Conservation (phyloP, 345 rosid genomes). For the Gossypium longicalyx region DNA sequence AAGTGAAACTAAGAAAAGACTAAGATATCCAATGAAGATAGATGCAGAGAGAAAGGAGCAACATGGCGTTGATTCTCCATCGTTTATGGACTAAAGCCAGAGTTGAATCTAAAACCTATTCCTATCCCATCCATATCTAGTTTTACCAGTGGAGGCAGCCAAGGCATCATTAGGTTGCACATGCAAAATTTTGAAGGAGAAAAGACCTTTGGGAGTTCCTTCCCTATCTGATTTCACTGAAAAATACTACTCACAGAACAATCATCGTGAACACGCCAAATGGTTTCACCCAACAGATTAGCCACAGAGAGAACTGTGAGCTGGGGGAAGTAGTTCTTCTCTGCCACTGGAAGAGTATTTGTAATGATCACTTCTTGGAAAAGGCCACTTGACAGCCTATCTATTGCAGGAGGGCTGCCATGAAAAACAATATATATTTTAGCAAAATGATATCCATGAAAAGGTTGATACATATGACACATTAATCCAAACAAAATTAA, state of each 20-base stretch:
- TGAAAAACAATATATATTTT: neutral
- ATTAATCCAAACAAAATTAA: neutral
- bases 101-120: constrained; percentile 11
- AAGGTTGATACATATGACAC: neutral
- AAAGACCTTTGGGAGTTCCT: neutral
- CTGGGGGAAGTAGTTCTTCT: constrained; percentile 76
- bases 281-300: constrained; percentile 76
- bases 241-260: constrained; percentile 72
- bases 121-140: neutral
- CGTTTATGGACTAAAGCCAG: neutral
- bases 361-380: constrained; percentile 80
- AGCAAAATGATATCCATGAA: neutral
- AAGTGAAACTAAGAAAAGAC: neutral
- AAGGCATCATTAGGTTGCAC: neutral
- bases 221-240: constrained; percentile 29
- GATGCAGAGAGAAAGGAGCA: neutral
- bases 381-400: constrained; percentile 71
- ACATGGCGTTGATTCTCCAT: neutral
- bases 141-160: neutral
- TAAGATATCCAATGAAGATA: neutral
- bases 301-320: constrained; percentile 72
- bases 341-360: constrained; percentile 65
- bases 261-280: constrained; percentile 88
- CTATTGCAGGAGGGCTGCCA: constrained; percentile 72
- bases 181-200: neutral